phyloP scores from a whole-genome alignment of 495 filamentous ascomycete genomes.

The Lasiosphaeria hispida region DNA sequence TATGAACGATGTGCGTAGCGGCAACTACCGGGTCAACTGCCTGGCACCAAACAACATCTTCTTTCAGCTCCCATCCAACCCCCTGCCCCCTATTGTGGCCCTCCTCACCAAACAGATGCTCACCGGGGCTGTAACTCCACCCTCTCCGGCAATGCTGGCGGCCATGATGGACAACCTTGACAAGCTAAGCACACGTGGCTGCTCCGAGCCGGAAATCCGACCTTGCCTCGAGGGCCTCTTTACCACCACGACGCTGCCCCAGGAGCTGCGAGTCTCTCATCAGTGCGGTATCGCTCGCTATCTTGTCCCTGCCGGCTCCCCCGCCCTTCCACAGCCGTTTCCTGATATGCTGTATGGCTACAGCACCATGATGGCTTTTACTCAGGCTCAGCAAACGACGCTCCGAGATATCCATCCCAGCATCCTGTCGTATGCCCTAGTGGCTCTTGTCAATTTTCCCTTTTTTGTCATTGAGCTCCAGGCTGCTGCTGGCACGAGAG shows the following conservation, averaged over 20 bases:
- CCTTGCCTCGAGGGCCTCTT: constrained; percentile 4
- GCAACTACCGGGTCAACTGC: constrained; percentile 4
- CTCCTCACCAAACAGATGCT: constrained; percentile 7
- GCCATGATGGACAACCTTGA: constrained; percentile 3
- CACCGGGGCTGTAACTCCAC: not conserved
- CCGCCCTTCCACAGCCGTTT: not conserved
- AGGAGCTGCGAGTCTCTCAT: no score
- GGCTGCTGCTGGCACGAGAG: constrained; percentile 9
- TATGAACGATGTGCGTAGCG: no score
- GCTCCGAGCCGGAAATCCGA: not conserved
- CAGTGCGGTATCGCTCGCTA: not conserved
- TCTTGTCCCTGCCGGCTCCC: constrained; percentile 1
- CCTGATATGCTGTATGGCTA: constrained; percentile 8
- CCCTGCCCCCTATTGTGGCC: no score
- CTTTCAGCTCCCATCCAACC: constrained; percentile 9
- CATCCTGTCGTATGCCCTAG: constrained; percentile 8
- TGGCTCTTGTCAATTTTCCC: not conserved
- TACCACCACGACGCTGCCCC: not conserved
- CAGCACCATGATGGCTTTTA: constrained; percentile 1
- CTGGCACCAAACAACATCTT: constrained; percentile 6
- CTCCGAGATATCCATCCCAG: no score
- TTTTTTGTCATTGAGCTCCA: constrained; percentile 12
- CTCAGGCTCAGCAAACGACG: constrained; percentile 3
- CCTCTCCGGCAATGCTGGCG: not conserved
- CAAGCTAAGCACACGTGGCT: not conserved